Conservation (phyloP, 1,139 yeast species). For the Hyphopichia fennica region DNA sequence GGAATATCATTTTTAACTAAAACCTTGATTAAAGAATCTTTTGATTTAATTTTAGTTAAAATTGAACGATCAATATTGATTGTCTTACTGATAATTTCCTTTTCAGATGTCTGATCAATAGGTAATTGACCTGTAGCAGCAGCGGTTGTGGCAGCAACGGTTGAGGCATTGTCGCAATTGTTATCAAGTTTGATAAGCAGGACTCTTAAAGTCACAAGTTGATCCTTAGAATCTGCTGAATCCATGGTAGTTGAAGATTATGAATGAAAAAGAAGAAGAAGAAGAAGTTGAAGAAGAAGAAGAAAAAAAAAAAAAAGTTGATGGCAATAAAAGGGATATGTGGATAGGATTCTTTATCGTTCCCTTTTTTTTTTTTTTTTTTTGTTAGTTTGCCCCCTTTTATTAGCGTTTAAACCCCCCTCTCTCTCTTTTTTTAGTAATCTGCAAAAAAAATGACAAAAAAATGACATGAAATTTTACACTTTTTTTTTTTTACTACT, state of each 20-base stretch:
- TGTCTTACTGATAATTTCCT: neutral
- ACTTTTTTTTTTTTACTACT: too few species aligned
- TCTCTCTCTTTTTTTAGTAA: too few species aligned
- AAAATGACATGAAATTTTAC: too few species aligned
- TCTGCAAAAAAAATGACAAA: too few species aligned
- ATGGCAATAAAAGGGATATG: neutral
- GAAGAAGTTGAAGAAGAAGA: neutral
- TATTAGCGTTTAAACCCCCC: too few species aligned
- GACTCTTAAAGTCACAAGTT: neutral
- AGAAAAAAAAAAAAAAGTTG: neutral
- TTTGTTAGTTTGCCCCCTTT: neutral
- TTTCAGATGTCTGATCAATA: neutral
- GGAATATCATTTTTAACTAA: neutral
- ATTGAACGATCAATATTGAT: neutral
- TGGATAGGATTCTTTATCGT: neutral
- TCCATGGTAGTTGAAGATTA: neutral
- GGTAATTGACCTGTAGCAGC: neutral
- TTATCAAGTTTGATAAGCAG: neutral
- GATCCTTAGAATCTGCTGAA: neutral
- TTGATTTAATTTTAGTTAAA: neutral
- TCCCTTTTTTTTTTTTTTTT: too few species aligned
- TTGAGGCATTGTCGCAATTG: neutral
- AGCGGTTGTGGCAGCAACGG: constrained; percentile 1
- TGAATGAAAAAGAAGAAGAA: neutral
- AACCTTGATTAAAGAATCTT: neutral